Conservation (phyloP, 805 yeast species). For the Saccharomycopsis guyanensis region DNA sequence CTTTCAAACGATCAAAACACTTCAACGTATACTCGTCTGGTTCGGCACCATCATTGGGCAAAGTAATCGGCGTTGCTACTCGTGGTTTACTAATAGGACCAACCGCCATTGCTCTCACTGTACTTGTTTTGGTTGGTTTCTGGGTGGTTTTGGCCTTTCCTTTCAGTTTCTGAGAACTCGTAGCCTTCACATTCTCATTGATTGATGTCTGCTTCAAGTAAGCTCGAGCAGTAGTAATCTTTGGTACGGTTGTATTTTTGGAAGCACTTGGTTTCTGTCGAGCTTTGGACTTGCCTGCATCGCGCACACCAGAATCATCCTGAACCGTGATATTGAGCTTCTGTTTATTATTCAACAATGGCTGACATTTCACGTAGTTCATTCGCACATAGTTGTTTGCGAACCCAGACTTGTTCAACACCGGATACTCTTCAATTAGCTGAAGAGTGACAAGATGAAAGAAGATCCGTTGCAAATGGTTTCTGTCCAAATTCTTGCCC, state of each 20-base stretch:
- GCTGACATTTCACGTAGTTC: constrained; percentile 46
- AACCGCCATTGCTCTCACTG: neutral
- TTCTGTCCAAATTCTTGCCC: constrained; percentile 57
- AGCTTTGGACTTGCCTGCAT: neutral
- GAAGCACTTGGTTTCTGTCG: neutral
- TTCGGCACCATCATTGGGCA: neutral
- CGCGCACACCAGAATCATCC: constrained; percentile 5
- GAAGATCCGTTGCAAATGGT: constrained; percentile 74
- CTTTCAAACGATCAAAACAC: constrained; percentile 31
- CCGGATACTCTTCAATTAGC: constrained; percentile 61
- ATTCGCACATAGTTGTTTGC: constrained; percentile 64
- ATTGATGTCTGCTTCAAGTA: constrained; percentile 2
- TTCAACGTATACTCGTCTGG: neutral
- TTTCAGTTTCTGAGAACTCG: neutral
- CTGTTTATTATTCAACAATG: constrained; percentile 37
- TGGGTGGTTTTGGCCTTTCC: neutral
- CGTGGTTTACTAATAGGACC: neutral
- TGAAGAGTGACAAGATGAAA: constrained; percentile 65
- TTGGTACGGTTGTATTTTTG: neutral
- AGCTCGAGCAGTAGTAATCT: constrained; percentile 1
- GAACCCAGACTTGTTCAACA: constrained; percentile 70
- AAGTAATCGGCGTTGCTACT: neutral
- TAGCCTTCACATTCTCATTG: neutral
- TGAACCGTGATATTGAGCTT: constrained; percentile 36
- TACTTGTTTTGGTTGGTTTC: neutral